Evolutionary conservation across 169 alveolate genomes (phyloP).

Genomic region (Cryptosporidium bovis): DNA sequence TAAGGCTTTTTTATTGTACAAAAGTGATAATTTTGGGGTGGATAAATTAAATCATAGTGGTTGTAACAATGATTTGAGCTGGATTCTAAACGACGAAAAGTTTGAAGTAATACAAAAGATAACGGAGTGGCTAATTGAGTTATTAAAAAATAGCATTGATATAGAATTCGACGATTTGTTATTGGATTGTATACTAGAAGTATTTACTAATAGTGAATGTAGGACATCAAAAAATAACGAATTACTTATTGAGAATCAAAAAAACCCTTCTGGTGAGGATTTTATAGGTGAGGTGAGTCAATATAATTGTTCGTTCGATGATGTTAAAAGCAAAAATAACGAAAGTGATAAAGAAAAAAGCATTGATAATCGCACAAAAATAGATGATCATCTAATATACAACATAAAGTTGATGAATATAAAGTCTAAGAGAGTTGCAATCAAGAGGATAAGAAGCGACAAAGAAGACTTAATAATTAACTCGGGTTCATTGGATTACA

Average conservation of each 20-base stretch:
- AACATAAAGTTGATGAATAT: neutral
- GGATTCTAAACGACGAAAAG: conserved; percentile 15
- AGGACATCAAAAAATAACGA: neutral
- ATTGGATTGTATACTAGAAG: conserved; percentile 31
- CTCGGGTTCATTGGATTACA: neutral
- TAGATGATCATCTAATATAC: neutral
- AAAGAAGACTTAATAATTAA: neutral
- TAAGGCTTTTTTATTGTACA: conserved; percentile 3
- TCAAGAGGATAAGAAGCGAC: conserved; percentile 35
- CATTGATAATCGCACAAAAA: neutral
- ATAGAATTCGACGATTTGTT: conserved; percentile 14
- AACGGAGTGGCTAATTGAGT: conserved; percentile 49
- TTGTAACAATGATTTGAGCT: neutral
- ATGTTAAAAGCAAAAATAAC: neutral
- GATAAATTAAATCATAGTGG: neutral
- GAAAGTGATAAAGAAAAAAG: neutral
- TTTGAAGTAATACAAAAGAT: conserved; percentile 28
- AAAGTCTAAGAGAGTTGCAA: conserved; percentile 32
- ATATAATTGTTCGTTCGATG: neutral
- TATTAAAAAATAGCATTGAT: conserved; percentile 15
- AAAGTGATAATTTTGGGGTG: neutral
- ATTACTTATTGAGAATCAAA: neutral
- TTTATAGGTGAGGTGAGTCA: neutral
- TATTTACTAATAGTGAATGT: conserved; percentile 25
- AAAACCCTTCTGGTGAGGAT: neutral